Evolutionary conservation across 345 rosid genomes (phyloP), one percentile per base, ranked within the genome.

Genomic region (Linum trigynum): DNA sequence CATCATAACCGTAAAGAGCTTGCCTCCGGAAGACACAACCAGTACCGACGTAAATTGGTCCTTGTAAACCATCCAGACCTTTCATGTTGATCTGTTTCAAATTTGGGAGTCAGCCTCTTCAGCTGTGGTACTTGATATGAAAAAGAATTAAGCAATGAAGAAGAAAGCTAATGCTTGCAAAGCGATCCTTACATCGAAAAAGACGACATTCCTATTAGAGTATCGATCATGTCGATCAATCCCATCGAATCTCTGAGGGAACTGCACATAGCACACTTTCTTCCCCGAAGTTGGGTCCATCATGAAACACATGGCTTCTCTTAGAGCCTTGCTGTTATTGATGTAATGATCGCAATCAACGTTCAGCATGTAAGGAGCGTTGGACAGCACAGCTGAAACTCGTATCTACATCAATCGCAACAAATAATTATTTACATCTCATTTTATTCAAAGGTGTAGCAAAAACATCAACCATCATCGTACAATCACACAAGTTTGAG

Each of bases 21-120:
- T 81, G 85, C 85, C 98, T 90, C 74, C 96, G 79, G 82, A 92
- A 92, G 90, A 23, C 32, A 23, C 32, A 23, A 23, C 32, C 32
- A 23, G 32, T 23, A 23, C 32, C 32, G 32, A 23, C 98, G 58
- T 92, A 92, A 57, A 90, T 90, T 7, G 98, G 98, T 62, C 98
- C 98, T 86, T 92, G 98, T 65, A 90, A 72, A 51, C 98, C 98
- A 72, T 92, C 98, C n/a, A 90, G 77, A 60, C 98, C 98, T 81
- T 92, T 92, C 98, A 92, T 88, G 75, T 92, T 92, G 74, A 92
- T 88, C 98, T 92, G 91, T 72, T 74, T 67, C 38, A 48, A 63
- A 41, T 39, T 55, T 14, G 9, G 1, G 17, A 69, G 68, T 69
- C 43, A 71, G 68, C 23, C 56, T 67, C 53, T 56, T 41, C 57